These are phyloP conservation scores for Oropetium thomaeum DNA, from an alignment of 176 grass and related monocot species.

Conservation along the genomic window DNA sequence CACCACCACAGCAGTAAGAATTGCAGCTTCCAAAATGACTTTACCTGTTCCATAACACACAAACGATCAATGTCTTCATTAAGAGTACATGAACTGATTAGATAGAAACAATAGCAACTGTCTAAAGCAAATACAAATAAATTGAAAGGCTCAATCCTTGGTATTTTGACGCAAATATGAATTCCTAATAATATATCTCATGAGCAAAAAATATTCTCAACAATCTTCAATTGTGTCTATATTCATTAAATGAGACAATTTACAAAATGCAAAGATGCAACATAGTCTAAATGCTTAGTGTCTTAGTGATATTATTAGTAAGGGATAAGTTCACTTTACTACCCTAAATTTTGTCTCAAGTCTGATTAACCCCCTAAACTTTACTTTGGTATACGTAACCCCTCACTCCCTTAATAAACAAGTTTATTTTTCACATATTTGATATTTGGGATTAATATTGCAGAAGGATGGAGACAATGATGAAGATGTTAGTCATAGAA, in stretches of 20 bases:
- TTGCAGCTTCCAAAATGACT: slow-evolving; percentile 76
- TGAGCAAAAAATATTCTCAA: neutral
- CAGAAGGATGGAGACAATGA: no score
- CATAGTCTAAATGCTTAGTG: neutral
- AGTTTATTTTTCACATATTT: no score
- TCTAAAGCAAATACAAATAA: neutral
- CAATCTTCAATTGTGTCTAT: neutral
- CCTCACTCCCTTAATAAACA: no score
- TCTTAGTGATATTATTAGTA: neutral
- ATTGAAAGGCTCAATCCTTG: neutral
- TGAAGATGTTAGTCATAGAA: no score
- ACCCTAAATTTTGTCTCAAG: no score
- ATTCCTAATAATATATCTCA: neutral
- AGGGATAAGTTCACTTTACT: no score
- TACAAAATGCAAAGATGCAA: neutral
- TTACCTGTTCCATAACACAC: slow-evolving; percentile 55
- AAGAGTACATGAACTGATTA: neutral
- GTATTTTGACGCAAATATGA: neutral
- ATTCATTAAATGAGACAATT: neutral
- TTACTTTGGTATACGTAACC: no score
- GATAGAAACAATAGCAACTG: neutral
- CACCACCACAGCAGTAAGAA: slow-evolving; percentile 74
- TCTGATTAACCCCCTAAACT: no score
- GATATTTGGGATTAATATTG: no score
- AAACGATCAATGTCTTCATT: neutral